Evolutionary conservation across 2,329 filamentous ascomycete species (phyloP), one percentile per base, ranked within the genome.

Genomic region (Monosporascus sp.): DNA sequence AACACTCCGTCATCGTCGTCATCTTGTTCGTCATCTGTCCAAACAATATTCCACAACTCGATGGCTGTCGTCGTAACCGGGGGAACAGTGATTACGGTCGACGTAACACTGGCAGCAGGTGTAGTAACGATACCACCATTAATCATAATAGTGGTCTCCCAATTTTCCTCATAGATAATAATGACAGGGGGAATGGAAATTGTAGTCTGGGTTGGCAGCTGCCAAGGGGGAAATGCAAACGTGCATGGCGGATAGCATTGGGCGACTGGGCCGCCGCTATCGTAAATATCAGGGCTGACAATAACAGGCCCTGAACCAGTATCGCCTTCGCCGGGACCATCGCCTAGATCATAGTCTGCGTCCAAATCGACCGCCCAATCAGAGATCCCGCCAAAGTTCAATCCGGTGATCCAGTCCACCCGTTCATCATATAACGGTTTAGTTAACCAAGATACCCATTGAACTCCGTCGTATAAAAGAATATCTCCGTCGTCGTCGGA

Each of bases 361-460:
- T 17, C 14, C 43, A 68, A 52, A 38, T 73, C 71, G 9, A 69
- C 55, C 6, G 70, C 70, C 71, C 70, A 74, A 53, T 73, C 70
- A 3, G 54, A 60, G 5, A 55, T 65, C 8, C 70, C 70, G 7
- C 52, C 64, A 49, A 70, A 68, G 49, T 67, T 67, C 36, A 65
- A 58, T 1, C 51, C 45, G 8, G 62, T 51, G 43, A 60, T 62
- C n/a, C 48, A 50, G 2, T 50, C 50, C 3, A 25, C 11, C 8
- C 53, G 51, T 3, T 22, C n/a, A 3, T 11, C n/a, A 37, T 51
- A 54, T 43, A 31, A 65, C 3, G 56, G 50, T 8, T 58, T 58
- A 25, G 56, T 56, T 54, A 65, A 66, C 39, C 72, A 73, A 22
- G 63, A 60, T 3, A 70, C 70, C 54, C 65, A 67, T 17, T 70